Percentiles rank a stretch among this genome's conserved stretches.
These are phyloP conservation scores for Phytophthora cryptogea DNA, from an alignment of 352 stramenopile species.

Conservation along the genomic window DNA sequence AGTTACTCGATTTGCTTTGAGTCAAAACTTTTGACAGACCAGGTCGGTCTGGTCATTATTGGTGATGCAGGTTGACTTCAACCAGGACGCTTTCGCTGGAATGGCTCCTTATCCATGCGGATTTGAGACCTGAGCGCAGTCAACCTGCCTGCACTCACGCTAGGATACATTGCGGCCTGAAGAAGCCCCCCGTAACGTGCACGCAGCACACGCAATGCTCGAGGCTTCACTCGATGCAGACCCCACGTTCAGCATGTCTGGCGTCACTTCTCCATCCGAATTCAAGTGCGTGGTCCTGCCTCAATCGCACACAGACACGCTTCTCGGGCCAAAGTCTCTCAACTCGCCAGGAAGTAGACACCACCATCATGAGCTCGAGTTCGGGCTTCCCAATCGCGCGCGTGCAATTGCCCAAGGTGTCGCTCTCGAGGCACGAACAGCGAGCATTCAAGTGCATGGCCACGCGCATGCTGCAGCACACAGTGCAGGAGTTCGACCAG, in stretches of 20 bases:
- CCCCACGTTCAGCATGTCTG: not conserved
- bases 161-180: not conserved
- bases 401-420: constrained; percentile 30
- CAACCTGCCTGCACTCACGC: not conserved
- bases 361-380: constrained; percentile 13
- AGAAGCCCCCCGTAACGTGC: not conserved
- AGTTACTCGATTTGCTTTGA: not conserved
- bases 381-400: constrained; percentile 35
- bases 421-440: constrained; percentile 26
- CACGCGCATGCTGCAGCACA: constrained; percentile 35
- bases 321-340: not conserved
- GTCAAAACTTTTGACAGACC: no score
- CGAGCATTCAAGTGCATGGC: constrained; percentile 22
- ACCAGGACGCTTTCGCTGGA: not conserved
- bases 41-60: not conserved
- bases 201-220: no score
- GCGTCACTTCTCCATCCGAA: constrained; percentile 6
- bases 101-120: not conserved
- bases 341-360: not conserved
- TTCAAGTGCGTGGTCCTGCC: constrained; percentile 12
- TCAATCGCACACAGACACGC: constrained; percentile 6
- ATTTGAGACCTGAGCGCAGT: not conserved
- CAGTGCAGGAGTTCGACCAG: constrained; percentile 38
- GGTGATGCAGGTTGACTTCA: not conserved
- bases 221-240: not conserved